These are phyloP conservation scores for Thraustochytrium sp. DNA, from an alignment of 352 stramenopile genomes.

Conservation along the genomic window DNA sequence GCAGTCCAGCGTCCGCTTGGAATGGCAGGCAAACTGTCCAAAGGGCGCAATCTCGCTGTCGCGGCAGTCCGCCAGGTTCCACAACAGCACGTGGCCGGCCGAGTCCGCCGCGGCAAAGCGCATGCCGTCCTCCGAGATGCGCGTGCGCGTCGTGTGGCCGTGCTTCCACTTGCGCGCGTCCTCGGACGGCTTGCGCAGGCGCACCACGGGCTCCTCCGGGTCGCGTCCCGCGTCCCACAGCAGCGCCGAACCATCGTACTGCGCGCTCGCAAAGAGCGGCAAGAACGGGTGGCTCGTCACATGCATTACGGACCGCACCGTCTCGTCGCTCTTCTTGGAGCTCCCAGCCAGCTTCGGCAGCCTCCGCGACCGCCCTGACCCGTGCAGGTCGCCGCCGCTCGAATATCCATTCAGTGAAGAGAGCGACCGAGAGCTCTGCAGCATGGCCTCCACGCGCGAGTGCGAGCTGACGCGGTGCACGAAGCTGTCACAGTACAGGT, in stretches of 20 bases:
- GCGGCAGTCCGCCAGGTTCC: slow-evolving; percentile 19
- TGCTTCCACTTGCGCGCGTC: not conserved
- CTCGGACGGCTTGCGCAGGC: not conserved
- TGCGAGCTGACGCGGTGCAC: slow-evolving; percentile 22
- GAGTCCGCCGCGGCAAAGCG: not conserved
- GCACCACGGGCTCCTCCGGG: not conserved
- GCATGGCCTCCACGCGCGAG: not conserved
- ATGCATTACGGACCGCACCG: slow-evolving; percentile 7
- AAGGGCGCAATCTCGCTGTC: not conserved
- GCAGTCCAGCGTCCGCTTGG: slow-evolving; percentile 33
- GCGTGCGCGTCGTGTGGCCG: slow-evolving; percentile 5
- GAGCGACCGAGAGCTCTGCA: not conserved
- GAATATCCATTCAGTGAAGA: not conserved
- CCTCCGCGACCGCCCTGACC: not conserved
- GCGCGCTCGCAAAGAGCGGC: not conserved
- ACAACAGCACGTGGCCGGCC: slow-evolving; percentile 11
- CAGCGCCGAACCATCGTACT: not conserved
- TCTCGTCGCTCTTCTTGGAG: not conserved
- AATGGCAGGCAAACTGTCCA: slow-evolving; percentile 8
- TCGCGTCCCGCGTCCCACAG: slow-evolving; percentile 6
- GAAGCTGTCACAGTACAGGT: slow-evolving; percentile 38
- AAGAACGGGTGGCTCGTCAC: slow-evolving; percentile 25
- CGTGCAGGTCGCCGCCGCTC: not conserved
- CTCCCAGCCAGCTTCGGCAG: not conserved
- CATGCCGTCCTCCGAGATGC: slow-evolving; percentile 23